Evolutionary conservation across 1,284 basidiomycete species (phyloP).

Genomic region (Meira miltonrushii): DNA sequence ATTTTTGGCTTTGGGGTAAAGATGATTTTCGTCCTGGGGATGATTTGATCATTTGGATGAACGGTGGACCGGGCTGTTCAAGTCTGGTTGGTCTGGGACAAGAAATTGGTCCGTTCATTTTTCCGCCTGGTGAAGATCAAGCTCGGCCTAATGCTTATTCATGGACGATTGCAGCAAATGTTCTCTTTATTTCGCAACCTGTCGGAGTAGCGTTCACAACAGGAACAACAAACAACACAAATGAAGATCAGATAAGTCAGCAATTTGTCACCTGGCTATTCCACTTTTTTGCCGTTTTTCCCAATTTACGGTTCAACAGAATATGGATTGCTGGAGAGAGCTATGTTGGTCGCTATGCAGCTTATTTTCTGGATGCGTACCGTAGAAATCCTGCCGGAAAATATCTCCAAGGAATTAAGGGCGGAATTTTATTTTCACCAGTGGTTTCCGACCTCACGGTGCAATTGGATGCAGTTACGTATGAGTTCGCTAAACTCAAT

Average conservation of each 20-base stretch:
- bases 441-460: not conserved
- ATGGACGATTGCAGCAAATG: not conserved
- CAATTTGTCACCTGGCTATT: not conserved
- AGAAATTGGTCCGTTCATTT: not conserved
- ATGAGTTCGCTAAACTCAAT: not conserved
- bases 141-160: not conserved
- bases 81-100: not conserved
- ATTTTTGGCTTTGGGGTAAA: not conserved
- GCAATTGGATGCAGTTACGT: not conserved
- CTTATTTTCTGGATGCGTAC: not conserved
- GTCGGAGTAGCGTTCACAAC: not conserved
- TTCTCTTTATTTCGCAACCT: not conserved
- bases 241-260: not conserved
- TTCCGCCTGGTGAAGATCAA: no score
- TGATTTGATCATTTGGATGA: not conserved
- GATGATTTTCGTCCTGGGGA: not conserved
- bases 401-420: conserved; percentile 15
- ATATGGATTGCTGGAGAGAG: not conserved
- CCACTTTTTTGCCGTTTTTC: not conserved
- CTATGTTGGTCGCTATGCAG: not conserved
- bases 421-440: not conserved
- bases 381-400: not conserved
- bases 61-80: conserved; percentile 1
- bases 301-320: not conserved
- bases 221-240: not conserved